Evolutionary conservation across 2,329 filamentous ascomycete species (phyloP), one percentile per base, ranked within the genome.

Genomic region (Xylariaceae sp.): DNA sequence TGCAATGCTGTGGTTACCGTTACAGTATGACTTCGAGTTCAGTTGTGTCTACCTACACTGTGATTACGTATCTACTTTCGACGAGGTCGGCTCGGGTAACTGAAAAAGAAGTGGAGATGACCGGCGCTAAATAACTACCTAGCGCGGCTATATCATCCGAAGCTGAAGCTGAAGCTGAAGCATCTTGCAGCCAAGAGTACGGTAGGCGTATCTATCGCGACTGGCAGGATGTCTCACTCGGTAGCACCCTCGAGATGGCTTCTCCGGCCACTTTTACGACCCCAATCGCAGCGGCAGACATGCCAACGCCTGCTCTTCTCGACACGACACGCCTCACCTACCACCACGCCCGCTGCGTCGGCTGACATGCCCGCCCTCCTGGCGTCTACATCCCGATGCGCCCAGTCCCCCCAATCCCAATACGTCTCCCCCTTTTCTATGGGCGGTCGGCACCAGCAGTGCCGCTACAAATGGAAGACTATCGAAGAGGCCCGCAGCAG

Each of bases 401-500:
- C 51, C 21, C 53, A 49, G 5, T 18, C 47, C 37, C 16, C 53
- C 45, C 44, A 19, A 30, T 26, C 42, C 36, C 29, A 15, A 42
- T 9, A 41, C 41, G 15, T 37, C 26, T 16, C 39, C 21, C 37
- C 51, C 26, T n/a, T 22, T 22, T 41, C 44, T 8, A 16, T 21
- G 16, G 12, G 41, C 26, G 29, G 53, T 19, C 34, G 36, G 15
- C 47, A 50, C 29, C 58, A 67, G 51, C 71, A 74, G 57, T 67
- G 71, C 54, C 66, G 73, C 32, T 71, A 68, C 54, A 73, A 72
- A 47, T 73, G 66, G 63, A 81, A 79, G 70, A 81, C 80, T 8
- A 75, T 83, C 21, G 80, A 83, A 63, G 76, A 84, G 71, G 78
- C 79, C 44, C 80, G 79, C 71, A 82, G 78, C 68, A 72, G 80